Percentiles rank a stretch among this genome's conserved stretches.
Evolutionary conservation across 2,329 filamentous ascomycete species (phyloP).

Genomic region (Fusarium oxysporum): DNA sequence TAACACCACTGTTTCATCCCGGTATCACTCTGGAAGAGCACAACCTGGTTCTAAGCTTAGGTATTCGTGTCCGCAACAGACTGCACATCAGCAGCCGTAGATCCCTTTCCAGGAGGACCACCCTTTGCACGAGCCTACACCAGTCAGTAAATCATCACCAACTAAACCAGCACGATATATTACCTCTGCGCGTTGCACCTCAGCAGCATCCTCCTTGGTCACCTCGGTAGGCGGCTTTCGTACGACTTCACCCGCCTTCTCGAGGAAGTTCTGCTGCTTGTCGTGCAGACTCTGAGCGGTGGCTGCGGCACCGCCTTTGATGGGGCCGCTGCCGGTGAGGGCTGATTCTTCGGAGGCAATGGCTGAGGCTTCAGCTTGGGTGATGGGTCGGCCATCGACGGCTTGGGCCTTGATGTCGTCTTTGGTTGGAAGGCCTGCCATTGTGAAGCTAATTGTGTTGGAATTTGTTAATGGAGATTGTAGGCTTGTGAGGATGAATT

Average conservation of each 20-base stretch:
- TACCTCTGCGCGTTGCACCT: neutral
- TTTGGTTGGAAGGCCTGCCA: slow-evolving; percentile 20
- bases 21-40: fast-evolving
- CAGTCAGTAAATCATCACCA: neutral
- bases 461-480: too few relatives aligned
- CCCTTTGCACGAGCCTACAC: fast-evolving
- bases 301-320: neutral
- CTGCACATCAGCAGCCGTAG: neutral
- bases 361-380: slow-evolving; percentile 15
- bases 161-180: fast-evolving
- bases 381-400: slow-evolving; percentile 27
- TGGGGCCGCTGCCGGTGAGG: slow-evolving; percentile 27
- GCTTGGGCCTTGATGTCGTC: slow-evolving; percentile 23
- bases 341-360: slow-evolving; percentile 23
- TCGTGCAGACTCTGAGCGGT: neutral
- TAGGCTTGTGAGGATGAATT: too few relatives aligned
- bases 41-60: neutral
- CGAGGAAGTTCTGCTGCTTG: neutral
- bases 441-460: neutral
- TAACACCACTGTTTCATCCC: neutral
- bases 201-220: neutral
- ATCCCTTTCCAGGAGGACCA: neutral
- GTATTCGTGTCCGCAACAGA: neutral
- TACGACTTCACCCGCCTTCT: neutral
- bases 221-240: neutral